These are phyloP conservation scores for Globisporangium alternatum DNA, from an alignment of 352 stramenopile genomes.

Conservation along the genomic window DNA sequence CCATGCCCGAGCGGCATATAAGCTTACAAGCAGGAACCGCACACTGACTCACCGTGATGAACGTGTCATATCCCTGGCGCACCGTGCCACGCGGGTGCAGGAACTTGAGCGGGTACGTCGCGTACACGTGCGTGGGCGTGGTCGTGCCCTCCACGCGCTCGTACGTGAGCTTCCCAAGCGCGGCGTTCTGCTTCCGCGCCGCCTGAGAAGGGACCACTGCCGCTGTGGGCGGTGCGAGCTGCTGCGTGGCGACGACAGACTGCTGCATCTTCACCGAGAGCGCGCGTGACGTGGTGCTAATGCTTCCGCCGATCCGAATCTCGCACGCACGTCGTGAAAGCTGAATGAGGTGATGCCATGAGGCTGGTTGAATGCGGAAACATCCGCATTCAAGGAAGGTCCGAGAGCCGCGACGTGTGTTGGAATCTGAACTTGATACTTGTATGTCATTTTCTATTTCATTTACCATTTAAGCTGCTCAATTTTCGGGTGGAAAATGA, in stretches of 20 bases:
- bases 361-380: neutral
- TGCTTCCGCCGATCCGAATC: neutral
- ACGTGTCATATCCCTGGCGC: conserved; percentile 61
- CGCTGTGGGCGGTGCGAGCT: neutral
- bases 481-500: neutral
- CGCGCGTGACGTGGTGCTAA: neutral
- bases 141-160: conserved; percentile 64
- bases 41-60: conserved; percentile 53
- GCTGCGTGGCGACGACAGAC: conserved; percentile 3
- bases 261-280: conserved; percentile 1
- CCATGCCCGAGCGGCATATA: neutral
- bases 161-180: conserved; percentile 59
- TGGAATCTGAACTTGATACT: neutral
- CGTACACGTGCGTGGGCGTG: conserved; percentile 67
- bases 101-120: conserved; percentile 87
- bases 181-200: conserved; percentile 10
- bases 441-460: neutral
- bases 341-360: neutral
- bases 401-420: neutral
- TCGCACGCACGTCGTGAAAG: neutral
- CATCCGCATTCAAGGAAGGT: conserved; percentile 1
- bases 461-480: too few relatives aligned
- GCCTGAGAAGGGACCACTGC: conserved; percentile 2
- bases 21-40: neutral
- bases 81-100: conserved; percentile 68